A percentile compares a stretch with the other conserved stretches of the same genome.
Evolutionary conservation across 768 basidiomycete genomes (phyloP).

Genomic region (Baorangia bicolor): DNA sequence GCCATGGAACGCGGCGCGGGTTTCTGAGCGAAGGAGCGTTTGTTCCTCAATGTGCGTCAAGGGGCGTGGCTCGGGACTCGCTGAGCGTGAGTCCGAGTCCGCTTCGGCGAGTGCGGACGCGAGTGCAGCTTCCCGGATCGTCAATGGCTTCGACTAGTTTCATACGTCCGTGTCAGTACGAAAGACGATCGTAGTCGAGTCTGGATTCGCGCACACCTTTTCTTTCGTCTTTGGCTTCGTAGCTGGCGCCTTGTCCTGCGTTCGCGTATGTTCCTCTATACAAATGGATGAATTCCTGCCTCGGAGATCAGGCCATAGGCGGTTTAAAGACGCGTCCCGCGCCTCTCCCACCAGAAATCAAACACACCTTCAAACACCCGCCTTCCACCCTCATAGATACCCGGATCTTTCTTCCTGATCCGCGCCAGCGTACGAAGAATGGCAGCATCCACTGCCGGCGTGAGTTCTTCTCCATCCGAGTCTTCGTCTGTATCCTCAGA

Average conservation of each 20-base stretch:
- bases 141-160: conserved; percentile 64
- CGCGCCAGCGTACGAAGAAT: conserved; percentile 87
- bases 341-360: neutral
- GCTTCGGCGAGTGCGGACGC: conserved; percentile 54
- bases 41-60: conserved; percentile 82
- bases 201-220: conserved; percentile 42
- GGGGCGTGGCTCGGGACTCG: conserved; percentile 50
- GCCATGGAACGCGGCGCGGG: conserved; percentile 77
- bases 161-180: neutral
- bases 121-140: conserved; percentile 70
- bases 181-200: neutral
- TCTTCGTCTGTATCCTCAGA: conserved; percentile 87
- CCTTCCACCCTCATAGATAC: conserved; percentile 72
- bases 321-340: neutral
- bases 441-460: conserved; percentile 90
- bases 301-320: neutral
- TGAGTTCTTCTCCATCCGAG: conserved; percentile 92
- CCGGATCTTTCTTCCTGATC: conserved; percentile 80
- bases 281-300: neutral
- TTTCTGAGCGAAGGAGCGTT: conserved; percentile 69
- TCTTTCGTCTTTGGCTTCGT: conserved; percentile 39
- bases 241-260: conserved; percentile 26
- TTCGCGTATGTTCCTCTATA: conserved; percentile 64
- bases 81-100: conserved; percentile 51
- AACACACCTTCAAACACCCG: conserved; percentile 77